Evolutionary conservation across 257 asterid species (phyloP).

Genomic region (Handroanthus guayacan): DNA sequence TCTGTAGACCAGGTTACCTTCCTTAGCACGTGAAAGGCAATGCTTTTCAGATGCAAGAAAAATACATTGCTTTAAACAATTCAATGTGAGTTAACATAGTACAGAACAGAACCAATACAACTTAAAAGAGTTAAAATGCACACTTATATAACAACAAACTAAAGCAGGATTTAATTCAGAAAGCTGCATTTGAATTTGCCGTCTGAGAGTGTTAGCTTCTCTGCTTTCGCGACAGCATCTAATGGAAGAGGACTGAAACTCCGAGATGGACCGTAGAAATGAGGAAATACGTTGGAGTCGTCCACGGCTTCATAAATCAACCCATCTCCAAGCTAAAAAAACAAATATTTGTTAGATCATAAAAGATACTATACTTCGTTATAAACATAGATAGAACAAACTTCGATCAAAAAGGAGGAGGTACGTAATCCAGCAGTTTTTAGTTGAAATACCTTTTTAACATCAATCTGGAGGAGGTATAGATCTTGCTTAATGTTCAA

Average conservation of each 20-base stretch:
- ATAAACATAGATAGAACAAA: conserved; percentile 28
- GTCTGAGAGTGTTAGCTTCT: conserved; percentile 57
- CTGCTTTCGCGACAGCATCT: conserved; percentile 66
- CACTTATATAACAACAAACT: conserved; percentile 25
- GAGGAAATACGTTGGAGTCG: conserved; percentile 66
- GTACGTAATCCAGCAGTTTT: neutral
- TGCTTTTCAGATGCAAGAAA: neutral
- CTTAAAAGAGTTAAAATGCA: conserved; percentile 24
- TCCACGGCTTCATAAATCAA: conserved; percentile 77
- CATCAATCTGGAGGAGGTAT: conserved; percentile 78
- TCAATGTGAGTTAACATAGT: conserved; percentile 6
- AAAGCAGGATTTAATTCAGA: conserved; percentile 41
- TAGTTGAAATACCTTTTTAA: conserved; percentile 52
- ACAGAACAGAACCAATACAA: conserved; percentile 33
- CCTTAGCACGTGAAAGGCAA: neutral
- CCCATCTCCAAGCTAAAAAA: conserved; percentile 81
- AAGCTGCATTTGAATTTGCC: conserved; percentile 67
- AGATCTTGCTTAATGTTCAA: conserved; percentile 58
- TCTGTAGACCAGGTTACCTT: neutral
- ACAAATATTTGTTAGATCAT: conserved; percentile 23
- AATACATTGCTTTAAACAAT: neutral
- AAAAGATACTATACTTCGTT: neutral
- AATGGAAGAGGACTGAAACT: conserved; percentile 81
- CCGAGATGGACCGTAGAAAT: conserved; percentile 89
- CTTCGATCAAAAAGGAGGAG: conserved; percentile 45